Conservation (phyloP, 2,329 filamentous ascomycete genomes). For the Iodosphaeria phyllophila region DNA sequence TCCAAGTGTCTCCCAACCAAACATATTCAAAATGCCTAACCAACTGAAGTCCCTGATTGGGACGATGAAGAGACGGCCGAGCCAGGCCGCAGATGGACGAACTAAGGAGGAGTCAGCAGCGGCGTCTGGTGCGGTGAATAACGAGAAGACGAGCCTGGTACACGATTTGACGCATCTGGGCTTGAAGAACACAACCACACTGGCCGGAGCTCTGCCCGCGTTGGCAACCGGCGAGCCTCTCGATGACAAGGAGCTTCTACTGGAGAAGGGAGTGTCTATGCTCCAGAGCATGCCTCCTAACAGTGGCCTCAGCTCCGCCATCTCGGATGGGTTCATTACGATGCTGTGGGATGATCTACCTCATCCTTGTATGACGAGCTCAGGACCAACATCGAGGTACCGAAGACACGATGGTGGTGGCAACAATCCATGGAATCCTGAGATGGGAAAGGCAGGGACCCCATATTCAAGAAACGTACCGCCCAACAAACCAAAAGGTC, state of each 20-base stretch:
- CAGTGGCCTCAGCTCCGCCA: conserved; percentile 25
- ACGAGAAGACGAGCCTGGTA: conserved; percentile 19
- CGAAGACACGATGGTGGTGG: conserved; percentile 22
- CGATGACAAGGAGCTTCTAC: conserved; percentile 24
- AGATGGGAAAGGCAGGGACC: conserved; percentile 31
- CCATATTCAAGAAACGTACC: conserved; percentile 25
- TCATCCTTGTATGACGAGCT: conserved; percentile 25
- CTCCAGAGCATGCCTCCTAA: conserved; percentile 28
- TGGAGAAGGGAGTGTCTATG: conserved; percentile 32
- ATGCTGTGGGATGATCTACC: conserved; percentile 34
- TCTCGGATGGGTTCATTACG: conserved; percentile 29
- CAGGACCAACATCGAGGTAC: conserved; percentile 24
- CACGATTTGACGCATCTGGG: conserved; percentile 20
- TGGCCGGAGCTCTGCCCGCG: conserved; percentile 19
- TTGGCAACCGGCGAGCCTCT: conserved; percentile 24
- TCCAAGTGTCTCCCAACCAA: too few species aligned
- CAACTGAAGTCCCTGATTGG: conserved; percentile 16
- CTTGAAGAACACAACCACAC: conserved; percentile 18
- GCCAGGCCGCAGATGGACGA: conserved; percentile 25
- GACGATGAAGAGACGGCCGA: conserved; percentile 24
- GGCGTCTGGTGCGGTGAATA: conserved; percentile 4
- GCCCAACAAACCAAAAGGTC: conserved; percentile 26
- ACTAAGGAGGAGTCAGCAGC: conserved; percentile 17
- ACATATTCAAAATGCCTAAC: too few species aligned
- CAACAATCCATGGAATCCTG: conserved; percentile 27